Evolutionary conservation across 1,284 basidiomycete species (phyloP).

Genomic region (Sporisorium exsertum): DNA sequence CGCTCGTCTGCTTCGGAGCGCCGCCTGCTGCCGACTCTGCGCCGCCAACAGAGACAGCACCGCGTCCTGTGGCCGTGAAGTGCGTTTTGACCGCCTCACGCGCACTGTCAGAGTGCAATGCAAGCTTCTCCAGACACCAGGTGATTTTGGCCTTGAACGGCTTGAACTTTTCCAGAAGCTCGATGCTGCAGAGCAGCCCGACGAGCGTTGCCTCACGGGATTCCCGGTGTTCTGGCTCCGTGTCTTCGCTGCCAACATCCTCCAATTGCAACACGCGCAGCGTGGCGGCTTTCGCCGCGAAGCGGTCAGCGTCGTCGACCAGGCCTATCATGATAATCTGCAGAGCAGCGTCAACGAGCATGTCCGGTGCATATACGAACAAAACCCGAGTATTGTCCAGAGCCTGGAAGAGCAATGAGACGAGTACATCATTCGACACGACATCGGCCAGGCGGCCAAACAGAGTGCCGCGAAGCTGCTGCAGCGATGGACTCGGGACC

Average conservation of each 20-base stretch:
- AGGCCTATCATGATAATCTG: slow-evolving; percentile 72
- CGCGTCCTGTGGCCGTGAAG: slow-evolving; percentile 35
- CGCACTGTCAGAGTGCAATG: slow-evolving; percentile 21
- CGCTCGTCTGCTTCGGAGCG: slow-evolving; percentile 24
- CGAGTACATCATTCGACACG: slow-evolving; percentile 40
- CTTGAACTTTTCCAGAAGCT: slow-evolving; percentile 51
- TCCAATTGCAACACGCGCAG: slow-evolving; percentile 16
- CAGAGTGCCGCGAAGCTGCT: slow-evolving; percentile 43
- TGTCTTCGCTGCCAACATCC: slow-evolving; percentile 14
- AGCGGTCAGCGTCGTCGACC: slow-evolving; percentile 46
- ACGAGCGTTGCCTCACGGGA: slow-evolving; percentile 36
- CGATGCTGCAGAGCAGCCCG: slow-evolving; percentile 49
- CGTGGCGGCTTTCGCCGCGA: slow-evolving; percentile 33
- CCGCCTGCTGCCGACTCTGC: slow-evolving; percentile 3
- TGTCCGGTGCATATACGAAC: slow-evolving; percentile 73
- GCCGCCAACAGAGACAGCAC: slow-evolving; percentile 17
- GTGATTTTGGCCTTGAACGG: slow-evolving; percentile 56
- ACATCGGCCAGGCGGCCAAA: slow-evolving; percentile 46
- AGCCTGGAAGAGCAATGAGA: slow-evolving; percentile 54
- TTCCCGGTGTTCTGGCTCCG: neutral
- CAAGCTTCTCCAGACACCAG: slow-evolving; percentile 56
- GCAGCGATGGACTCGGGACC: slow-evolving; percentile 25
- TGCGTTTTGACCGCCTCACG: slow-evolving; percentile 19
- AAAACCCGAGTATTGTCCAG: slow-evolving; percentile 40
- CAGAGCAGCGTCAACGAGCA: slow-evolving; percentile 87